Base-by-base conservation (phyloP, 495 filamentous ascomycete genomes). In the Penicillium lagena region DNA sequence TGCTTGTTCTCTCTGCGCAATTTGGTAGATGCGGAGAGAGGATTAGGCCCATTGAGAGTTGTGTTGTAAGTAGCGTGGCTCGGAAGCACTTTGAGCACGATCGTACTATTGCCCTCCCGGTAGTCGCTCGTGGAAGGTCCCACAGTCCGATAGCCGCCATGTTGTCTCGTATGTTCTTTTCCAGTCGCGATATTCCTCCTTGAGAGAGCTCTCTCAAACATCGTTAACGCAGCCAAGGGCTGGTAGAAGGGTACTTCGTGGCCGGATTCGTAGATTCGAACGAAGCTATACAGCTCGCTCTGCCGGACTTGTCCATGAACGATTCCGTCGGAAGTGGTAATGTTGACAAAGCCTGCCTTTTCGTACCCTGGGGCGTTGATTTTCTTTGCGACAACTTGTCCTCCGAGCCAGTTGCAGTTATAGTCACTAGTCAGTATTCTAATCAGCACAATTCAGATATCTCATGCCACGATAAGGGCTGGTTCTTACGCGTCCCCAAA, bases 171-270 rank as follows among this genome's bases (percentile, higher is more conserved):
- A 4, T 54, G 46, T 2, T 58, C 39, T 39, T 58, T 61, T 4
- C 83, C 83, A 12, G 79, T 84, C 29, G 81, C 80, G 37, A 86
- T 68, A 40, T 85, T 82, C 32, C 56, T 58, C 12, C 79, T 75
- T 5, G 54, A 55, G 39, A 85, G 73, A 1, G 66, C 73, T 7
- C 83, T 68, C 51, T 78, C 70, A 51, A 86, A 84, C 33, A 82
- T 64, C 45, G 73, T 71, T 7, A 83, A 66, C 4, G 80, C 53
- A n/a, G 73, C 69, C 29, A 83, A 53, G 0, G 83, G 83, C 55
- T 85, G 81, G 51, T 87, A 86, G 32, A 83, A 78, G 1, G 85
- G 83, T 9, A 87, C 78, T 40, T 80, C 75, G 53, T 90, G 86
- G 1, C 86, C 86, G 9, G 81, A 78, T 50, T 86, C 71, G 56